Evolutionary conservation across 129 eudicot genomes (phyloP), one percentile per base, ranked within the genome.

Genomic region (Escallonia herrerae): DNA sequence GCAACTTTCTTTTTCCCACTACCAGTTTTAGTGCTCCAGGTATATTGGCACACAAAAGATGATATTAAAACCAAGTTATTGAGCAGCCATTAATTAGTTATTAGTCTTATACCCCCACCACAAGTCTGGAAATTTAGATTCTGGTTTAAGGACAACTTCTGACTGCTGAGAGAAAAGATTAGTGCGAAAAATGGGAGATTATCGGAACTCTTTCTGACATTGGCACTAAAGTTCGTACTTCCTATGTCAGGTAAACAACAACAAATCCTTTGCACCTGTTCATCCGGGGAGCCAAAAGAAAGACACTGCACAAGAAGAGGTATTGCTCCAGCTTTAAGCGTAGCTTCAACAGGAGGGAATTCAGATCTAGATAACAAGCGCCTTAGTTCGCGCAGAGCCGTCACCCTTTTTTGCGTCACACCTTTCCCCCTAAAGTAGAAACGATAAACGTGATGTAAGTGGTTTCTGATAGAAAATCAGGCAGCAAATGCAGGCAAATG

Each of bases 301-400:
- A 93, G 96, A 59, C 95, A 93, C 69, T 89, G 95, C 80, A 82
- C 87, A 45, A 93, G 86, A 22, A 82, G 66, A 68, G 87, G 82
- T 65, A 93, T 82, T 13, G 95, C 90, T 80, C 96, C 99, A 51
- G 87, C 86, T 61, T 72, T 62, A 6, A 93, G 86, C 58, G 99
- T 87, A 64, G 86, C 85, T 74, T 93, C 99, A 76, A 93, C 80
- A 46, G 99, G 99, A 74, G 99, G 99, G 53, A 81, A 89, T 60
- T 93, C 99, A n/a, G 99, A 86, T 84, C 75, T 88, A 43, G 99
- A 89, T 68, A 93, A 71, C 56, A 89, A 71, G 40, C 87, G 83
- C 70, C 99, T 85, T 67, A 93, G 69, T 65, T 93, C 95, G 15
- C 91, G 95, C 70, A 93, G 87, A 72, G 96, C 87, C 62, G 50